These are phyloP conservation scores for Chytriomyces sp. DNA, from an alignment of 192 early-diverging fungal species.

Conservation along the genomic window DNA sequence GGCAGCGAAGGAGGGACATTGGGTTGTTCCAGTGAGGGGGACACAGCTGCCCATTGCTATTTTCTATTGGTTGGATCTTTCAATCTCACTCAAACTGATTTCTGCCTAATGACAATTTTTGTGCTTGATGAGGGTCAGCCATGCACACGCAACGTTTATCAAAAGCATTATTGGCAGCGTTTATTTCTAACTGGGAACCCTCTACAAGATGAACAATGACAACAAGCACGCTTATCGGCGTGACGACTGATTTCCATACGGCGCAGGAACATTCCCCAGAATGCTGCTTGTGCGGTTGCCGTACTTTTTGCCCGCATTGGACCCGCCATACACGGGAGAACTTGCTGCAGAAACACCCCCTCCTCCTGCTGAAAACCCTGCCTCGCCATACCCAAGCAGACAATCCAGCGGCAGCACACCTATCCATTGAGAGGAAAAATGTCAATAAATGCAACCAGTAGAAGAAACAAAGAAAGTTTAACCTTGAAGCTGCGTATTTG, in stretches of 20 bases:
- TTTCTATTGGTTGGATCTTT: not conserved
- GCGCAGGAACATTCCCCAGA: not conserved
- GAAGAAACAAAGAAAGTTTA: not conserved
- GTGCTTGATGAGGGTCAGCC: too few species aligned
- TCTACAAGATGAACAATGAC: too few species aligned
- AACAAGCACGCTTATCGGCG: too few species aligned
- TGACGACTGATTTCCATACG: too few species aligned
- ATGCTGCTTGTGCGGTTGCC: not conserved
- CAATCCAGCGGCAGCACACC: constrained; percentile 28
- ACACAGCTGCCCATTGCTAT: not conserved
- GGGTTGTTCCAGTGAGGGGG: not conserved
- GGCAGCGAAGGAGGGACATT: not conserved
- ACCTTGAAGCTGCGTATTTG: constrained; percentile 18
- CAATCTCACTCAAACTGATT: too few species aligned
- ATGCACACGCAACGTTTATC: too few species aligned
- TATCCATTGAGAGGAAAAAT: constrained; percentile 13
- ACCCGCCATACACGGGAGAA: too few species aligned
- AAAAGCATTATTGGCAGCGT: too few species aligned
- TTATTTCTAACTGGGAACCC: too few species aligned
- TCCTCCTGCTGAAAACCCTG: not conserved
- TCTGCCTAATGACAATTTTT: too few species aligned
- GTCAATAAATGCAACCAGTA: constrained; percentile 5
- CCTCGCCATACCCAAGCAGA: constrained; percentile 6
- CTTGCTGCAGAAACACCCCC: not conserved
- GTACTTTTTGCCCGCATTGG: not conserved